Conservation (phyloP, 2,329 filamentous ascomycete species). For the Phaeophleospora eucalypticola region DNA sequence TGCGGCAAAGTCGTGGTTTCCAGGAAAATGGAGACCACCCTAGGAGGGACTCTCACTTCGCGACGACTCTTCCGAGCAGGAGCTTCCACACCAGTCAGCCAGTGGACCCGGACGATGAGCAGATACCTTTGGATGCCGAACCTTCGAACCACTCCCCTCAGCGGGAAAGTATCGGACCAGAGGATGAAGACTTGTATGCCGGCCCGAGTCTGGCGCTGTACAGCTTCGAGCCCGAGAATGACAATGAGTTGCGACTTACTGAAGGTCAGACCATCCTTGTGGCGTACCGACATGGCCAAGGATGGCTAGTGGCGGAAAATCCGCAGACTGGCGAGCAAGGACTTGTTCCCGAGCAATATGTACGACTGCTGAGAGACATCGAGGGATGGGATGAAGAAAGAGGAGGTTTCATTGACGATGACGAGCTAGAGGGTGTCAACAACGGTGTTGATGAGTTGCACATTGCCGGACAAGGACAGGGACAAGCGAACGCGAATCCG, state of each 20-base stretch:
- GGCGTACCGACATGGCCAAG: conserved; percentile 91
- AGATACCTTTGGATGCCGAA: conserved; percentile 30
- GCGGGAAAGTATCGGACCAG: conserved; percentile 49
- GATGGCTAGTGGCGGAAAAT: conserved; percentile 95
- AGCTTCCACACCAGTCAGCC: conserved; percentile 23
- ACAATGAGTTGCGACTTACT: conserved; percentile 87
- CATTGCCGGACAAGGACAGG: background rate
- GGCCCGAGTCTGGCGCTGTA: conserved; percentile 94
- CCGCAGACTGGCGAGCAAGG: conserved; percentile 91
- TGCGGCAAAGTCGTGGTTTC: conserved; percentile 32
- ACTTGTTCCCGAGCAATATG: conserved; percentile 93
- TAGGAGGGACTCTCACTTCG: conserved; percentile 53
- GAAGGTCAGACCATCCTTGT: conserved; percentile 97
- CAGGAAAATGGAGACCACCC: conserved; percentile 25
- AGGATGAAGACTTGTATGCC: conserved; percentile 90
- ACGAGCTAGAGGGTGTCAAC: conserved; percentile 9
- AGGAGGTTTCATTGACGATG: conserved; percentile 62
- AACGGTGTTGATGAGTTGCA: conserved; percentile 13
- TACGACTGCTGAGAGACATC: conserved; percentile 85
- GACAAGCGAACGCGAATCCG: background rate
- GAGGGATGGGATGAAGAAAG: conserved; percentile 80
- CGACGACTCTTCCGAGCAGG: conserved; percentile 28
- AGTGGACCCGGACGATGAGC: conserved; percentile 21
- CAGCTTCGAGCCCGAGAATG: conserved; percentile 91
- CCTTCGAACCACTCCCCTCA: conserved; percentile 22